Percentiles rank a stretch among this genome's conserved stretches.
Conservation (phyloP, 768 basidiomycete genomes). For the Lactifluus echinatus region DNA sequence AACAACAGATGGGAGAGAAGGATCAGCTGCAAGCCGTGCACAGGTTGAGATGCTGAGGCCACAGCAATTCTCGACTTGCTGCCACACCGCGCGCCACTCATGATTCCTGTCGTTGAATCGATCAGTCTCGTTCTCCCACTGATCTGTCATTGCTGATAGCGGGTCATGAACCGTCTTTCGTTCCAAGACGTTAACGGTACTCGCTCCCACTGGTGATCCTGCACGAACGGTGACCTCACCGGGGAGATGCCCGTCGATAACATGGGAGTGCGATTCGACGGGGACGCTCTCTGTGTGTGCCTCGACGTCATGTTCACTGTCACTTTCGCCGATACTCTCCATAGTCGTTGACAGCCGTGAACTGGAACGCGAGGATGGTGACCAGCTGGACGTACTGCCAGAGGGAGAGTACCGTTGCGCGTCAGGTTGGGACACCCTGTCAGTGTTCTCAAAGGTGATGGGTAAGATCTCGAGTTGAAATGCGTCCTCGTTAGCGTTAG, state of each 20-base stretch:
- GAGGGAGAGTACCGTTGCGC: conserved; percentile 1
- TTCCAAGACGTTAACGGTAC: conserved; percentile 1
- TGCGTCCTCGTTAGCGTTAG: conserved; percentile 10
- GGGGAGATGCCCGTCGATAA: not conserved
- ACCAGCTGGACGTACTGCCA: conserved; percentile 17
- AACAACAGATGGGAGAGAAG: conserved; percentile 11
- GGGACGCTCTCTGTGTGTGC: not conserved
- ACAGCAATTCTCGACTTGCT: conserved; percentile 11
- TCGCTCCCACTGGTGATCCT: conserved; percentile 15
- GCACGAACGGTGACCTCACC: conserved; percentile 18
- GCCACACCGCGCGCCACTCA: conserved; percentile 4
- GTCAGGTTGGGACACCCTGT: not conserved
- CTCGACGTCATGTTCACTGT: conserved; percentile 10
- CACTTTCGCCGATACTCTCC: conserved; percentile 20
- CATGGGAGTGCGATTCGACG: not conserved
- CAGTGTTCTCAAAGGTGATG: conserved; percentile 4
- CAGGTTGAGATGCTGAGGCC: conserved; percentile 21
- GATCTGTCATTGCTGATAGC: not conserved
- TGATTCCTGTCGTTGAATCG: not conserved
- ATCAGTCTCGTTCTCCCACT: conserved; percentile 11
- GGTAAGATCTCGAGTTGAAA: conserved; percentile 18
- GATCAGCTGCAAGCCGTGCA: conserved; percentile 14
- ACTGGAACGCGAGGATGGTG: conserved; percentile 14
- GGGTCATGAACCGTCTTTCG: not conserved
- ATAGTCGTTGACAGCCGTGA: conserved; percentile 15